Percentiles rank a stretch among this genome's conserved stretches.
Evolutionary conservation across 441 rosid species (phyloP).

Genomic region (Corymbia calophylla): DNA sequence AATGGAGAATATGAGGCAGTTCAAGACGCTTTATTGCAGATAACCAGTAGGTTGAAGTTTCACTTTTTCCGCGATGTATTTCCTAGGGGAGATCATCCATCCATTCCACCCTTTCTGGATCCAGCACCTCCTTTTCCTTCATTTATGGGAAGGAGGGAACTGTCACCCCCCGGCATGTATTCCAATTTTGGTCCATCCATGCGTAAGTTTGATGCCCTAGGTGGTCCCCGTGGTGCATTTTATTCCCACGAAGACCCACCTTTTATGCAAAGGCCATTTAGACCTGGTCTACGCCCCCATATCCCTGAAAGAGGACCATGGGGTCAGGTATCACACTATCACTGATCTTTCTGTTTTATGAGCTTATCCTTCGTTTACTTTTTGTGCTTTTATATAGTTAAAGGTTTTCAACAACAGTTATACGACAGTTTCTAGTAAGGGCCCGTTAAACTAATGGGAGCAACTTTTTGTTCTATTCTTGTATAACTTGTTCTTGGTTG

Average conservation of each 20-base stretch:
- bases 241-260: constrained; percentile 44
- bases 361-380: background rate
- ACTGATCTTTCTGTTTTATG: background rate
- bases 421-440: background rate
- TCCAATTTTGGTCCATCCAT: constrained; percentile 37
- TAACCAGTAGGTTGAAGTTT: constrained; percentile 57
- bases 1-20: constrained; percentile 63
- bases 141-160: constrained; percentile 55
- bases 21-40: constrained; percentile 65
- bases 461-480: background rate
- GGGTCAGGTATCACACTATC: constrained; percentile 46
- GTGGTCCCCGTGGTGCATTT: constrained; percentile 49
- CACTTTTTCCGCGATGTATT: constrained; percentile 54
- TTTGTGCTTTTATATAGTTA: background rate
- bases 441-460: background rate
- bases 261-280: constrained; percentile 41
- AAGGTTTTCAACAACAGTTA: background rate
- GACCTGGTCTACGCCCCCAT: constrained; percentile 44
- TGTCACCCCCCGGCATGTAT: constrained; percentile 48
- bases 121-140: constrained; percentile 50
- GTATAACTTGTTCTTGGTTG: background rate
- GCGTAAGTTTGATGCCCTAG: constrained; percentile 46
- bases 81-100: constrained; percentile 40
- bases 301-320: constrained; percentile 53
- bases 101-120: constrained; percentile 44